Percentiles rank a stretch among this genome's conserved stretches.
Evolutionary conservation across 805 yeast species (phyloP).

Genomic region (Isabelozyma pseudorhagii): DNA sequence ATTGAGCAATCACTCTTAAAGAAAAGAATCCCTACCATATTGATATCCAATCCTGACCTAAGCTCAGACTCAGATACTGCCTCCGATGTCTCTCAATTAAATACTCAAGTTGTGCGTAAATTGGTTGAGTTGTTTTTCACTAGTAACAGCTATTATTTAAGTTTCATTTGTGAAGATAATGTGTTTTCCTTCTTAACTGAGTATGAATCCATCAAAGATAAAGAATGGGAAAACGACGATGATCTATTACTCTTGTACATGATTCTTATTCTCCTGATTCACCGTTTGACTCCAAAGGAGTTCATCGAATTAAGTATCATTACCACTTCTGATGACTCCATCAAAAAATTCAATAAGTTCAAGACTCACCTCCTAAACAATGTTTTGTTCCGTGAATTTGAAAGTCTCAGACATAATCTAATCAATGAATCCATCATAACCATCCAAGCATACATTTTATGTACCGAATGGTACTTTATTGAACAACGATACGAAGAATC

Average conservation of each 20-base stretch:
- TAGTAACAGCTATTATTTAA: constrained; percentile 34
- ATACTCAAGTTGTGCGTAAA: constrained; percentile 27
- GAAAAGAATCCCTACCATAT: constrained; percentile 27
- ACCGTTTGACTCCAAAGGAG: constrained; percentile 31
- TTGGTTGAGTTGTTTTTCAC: constrained; percentile 44
- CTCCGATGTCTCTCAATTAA: constrained; percentile 15
- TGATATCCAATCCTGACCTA: constrained; percentile 13
- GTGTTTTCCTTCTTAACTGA: constrained; percentile 35
- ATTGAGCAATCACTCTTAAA: constrained; percentile 22
- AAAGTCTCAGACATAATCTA: constrained; percentile 44
- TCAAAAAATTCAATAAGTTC: constrained; percentile 16
- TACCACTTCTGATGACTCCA: constrained; percentile 9
- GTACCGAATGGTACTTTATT: constrained; percentile 49
- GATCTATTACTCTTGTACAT: constrained; percentile 45
- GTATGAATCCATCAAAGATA: constrained; percentile 26
- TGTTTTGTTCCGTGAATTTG: constrained; percentile 38
- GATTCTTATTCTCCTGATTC: constrained; percentile 40
- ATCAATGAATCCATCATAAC: constrained; percentile 47
- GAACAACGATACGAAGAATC: constrained; percentile 49
- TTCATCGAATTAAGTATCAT: constrained; percentile 15
- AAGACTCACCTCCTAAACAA: constrained; percentile 14
- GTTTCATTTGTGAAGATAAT: constrained; percentile 33
- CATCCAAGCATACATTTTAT: constrained; percentile 47
- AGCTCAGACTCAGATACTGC: constrained; percentile 13
- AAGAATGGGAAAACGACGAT: constrained; percentile 47